Base-by-base conservation (phyloP, 805 yeast genomes). In the Saccharomyces eubayanus region DNA sequence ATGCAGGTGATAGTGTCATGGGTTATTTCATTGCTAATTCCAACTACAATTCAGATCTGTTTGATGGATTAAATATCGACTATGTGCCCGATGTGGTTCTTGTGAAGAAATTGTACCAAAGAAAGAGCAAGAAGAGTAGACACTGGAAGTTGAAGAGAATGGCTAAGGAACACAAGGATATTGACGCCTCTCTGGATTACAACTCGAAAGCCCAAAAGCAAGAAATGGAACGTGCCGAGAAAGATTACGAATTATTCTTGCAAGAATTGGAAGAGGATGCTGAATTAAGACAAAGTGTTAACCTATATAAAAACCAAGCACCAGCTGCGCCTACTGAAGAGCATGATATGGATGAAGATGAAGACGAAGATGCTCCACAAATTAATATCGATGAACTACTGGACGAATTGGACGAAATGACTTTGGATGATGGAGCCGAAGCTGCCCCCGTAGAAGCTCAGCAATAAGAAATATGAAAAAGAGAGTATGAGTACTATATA, bases 231-330 rank as follows among this genome's bases (percentile, higher is more conserved):
- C 80, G 87, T 63, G 96, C 96, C 5, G 97, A 92, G 73, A 84
- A 82, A 72, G 99, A 92, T 73, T 94, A 89, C 75, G 99, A 92
- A 74, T 68, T 85, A 61, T 94, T 94, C 88, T 81, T 94, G 74
- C 97, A 89, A 74, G 97, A 94, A 71, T 82, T 94, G 69, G 99
- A 94, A 76, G 98, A 94, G 73, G 99, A 94, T 73, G 84, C 84
- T 53, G 99, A 94, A 69, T 80, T 94, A 69, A 87, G 99, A 77
- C 90, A 86, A 64, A 83, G 89, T 48, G 82, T 94, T 71, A 92
- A 94, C 68, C 66, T 94, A 65, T 94, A 94, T 77, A 94, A 90
- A 74, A 58, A 55, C 31, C 64, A 66, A 10, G 49, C 49, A 51
- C 49, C 53, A 16, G 28, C n/a, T 30, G 53, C 31, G 11, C 57